These are phyloP conservation scores for Monilinia laxa DNA, from an alignment of 2,329 filamentous ascomycete species.

Conservation along the genomic window DNA sequence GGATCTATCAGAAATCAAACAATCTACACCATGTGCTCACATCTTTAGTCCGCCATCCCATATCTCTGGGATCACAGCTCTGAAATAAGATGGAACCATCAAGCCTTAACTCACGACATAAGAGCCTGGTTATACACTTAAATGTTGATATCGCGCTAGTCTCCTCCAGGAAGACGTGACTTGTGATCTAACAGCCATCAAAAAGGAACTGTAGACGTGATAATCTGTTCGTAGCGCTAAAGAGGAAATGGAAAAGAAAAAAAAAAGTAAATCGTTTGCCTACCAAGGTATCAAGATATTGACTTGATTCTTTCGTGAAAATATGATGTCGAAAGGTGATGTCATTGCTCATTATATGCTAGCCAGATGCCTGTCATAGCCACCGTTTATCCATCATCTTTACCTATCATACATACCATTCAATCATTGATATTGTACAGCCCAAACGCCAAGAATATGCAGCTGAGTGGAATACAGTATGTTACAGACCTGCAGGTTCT, in stretches of 20 bases:
- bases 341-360: constrained; percentile 17
- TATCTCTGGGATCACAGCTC: constrained; percentile 52
- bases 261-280: not conserved
- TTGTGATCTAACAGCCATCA: constrained; percentile 54
- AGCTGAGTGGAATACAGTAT: constrained; percentile 36
- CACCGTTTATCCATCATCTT: not conserved
- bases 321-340: constrained; percentile 11
- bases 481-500: constrained; percentile 31
- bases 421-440: constrained; percentile 25
- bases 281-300: constrained; percentile 1
- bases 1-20: not conserved
- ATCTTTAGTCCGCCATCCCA: constrained; percentile 57
- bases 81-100: constrained; percentile 48
- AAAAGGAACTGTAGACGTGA: constrained; percentile 47
- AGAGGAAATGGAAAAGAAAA: not conserved
- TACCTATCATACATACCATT: constrained; percentile 22
- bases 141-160: constrained; percentile 51
- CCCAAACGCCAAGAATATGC: constrained; percentile 27
- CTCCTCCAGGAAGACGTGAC: constrained; percentile 39
- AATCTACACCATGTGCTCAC: constrained; percentile 47
- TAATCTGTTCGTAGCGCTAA: constrained; percentile 54
- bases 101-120: constrained; percentile 32
- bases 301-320: not conserved
- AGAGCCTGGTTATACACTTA: constrained; percentile 29
- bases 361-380: constrained; percentile 12